Percentiles rank a stretch among this genome's conserved stretches.
phyloP scores from a whole-genome alignment of 2,329 filamentous ascomycete genomes.

The Annulohypoxylon truncatum region DNA sequence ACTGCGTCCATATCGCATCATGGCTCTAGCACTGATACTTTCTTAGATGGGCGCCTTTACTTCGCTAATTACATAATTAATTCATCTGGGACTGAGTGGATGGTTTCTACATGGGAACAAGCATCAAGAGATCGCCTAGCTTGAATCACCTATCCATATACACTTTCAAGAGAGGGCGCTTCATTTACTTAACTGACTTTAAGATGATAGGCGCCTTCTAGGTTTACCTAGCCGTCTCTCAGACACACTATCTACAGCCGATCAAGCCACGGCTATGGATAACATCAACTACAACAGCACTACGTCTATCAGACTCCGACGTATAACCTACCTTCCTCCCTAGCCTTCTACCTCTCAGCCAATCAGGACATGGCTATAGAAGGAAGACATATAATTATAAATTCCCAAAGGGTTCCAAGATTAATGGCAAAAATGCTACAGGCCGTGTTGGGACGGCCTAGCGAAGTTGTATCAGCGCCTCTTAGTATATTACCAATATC shows the following conservation, averaged over 20 bases:
- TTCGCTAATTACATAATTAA: neutral
- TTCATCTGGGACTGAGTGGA: neutral
- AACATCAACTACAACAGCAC: neutral
- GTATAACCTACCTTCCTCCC: neutral
- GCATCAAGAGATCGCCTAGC: neutral
- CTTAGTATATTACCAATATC: neutral
- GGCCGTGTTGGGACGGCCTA: constrained; percentile 15
- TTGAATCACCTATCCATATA: neutral
- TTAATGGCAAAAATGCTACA: neutral
- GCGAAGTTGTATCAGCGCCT: neutral
- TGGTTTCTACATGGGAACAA: neutral
- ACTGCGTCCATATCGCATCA: neutral
- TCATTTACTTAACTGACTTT: neutral
- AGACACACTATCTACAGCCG: neutral
- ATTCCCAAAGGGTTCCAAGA: too few species aligned
- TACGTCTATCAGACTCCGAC: neutral
- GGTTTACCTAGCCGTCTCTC: neutral
- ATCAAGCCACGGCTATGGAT: neutral
- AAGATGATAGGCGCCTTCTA: neutral
- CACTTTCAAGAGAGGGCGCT: neutral
- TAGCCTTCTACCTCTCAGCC: neutral
- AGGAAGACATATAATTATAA: neutral
- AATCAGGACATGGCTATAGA: neutral
- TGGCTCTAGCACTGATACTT: too few species aligned
- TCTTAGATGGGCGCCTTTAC: neutral